Evolutionary conservation across 2,329 filamentous ascomycete genomes (phyloP).

Genomic region (Calonectria hongkongensis): DNA sequence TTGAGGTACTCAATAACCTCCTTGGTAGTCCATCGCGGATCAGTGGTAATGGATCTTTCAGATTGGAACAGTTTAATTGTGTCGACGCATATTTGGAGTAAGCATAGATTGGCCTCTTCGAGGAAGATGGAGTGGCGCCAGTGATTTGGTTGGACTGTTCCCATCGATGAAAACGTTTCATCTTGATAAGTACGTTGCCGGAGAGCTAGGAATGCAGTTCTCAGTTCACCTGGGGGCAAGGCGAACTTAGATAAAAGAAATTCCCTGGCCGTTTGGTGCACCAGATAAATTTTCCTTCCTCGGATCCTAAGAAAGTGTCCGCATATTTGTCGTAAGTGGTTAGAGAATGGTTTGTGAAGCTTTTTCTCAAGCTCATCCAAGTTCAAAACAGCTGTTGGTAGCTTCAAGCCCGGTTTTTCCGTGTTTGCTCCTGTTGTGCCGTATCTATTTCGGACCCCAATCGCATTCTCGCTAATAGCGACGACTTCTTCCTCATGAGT

Average conservation of each 20-base stretch:
- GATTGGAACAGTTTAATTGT: not conserved
- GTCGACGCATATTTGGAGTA: not conserved
- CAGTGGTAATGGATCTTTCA: not conserved
- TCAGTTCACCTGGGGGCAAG: not conserved
- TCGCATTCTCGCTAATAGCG: too few species aligned
- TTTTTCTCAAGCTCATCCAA: not conserved
- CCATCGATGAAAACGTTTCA: not conserved
- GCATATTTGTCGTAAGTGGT: not conserved
- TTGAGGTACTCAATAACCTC: not conserved
- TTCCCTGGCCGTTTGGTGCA: not conserved
- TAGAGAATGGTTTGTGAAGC: conserved; percentile 3
- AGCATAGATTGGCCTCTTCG: not conserved
- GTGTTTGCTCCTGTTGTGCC: not conserved
- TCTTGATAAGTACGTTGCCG: not conserved
- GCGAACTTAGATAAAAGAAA: not conserved
- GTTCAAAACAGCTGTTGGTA: not conserved
- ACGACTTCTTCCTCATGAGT: too few species aligned
- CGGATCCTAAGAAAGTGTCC: conserved; percentile 9
- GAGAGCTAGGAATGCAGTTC: not conserved
- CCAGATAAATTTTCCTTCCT: not conserved
- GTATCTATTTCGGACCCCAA: not conserved
- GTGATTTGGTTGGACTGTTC: too few species aligned
- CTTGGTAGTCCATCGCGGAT: not conserved
- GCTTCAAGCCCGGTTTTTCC: not conserved
- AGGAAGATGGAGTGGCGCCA: not conserved